A percentile compares a stretch with the other conserved stretches of the same genome.
These are phyloP conservation scores for Striga asiatica DNA, from an alignment of 257 asterid species.

Conservation along the genomic window DNA sequence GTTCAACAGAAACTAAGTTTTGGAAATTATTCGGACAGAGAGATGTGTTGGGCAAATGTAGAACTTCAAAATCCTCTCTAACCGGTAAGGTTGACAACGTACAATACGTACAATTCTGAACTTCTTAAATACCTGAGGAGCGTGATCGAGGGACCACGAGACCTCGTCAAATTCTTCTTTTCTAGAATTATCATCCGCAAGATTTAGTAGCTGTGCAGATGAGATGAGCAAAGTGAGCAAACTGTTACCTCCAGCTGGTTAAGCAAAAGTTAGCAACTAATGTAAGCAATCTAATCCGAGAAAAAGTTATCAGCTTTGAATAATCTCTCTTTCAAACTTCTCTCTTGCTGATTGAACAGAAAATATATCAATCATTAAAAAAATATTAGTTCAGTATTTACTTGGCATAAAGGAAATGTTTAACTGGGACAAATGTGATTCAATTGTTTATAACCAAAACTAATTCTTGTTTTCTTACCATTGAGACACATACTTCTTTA, in stretches of 20 bases:
- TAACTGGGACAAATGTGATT: no score
- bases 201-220: conserved; percentile 40
- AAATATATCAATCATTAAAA: no score
- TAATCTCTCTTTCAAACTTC: no score
- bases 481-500: conserved; percentile 38
- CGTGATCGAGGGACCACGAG: conserved; percentile 63
- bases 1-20: conserved; percentile 7
- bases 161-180: conserved; percentile 74
- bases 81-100: no score
- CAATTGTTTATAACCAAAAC: no score
- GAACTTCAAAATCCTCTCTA: not conserved
- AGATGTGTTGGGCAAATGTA: not conserved
- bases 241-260: conserved; percentile 9
- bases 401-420: no score
- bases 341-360: no score
- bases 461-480: conserved; percentile 34
- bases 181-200: conserved; percentile 27
- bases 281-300: not conserved
- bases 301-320: no score
- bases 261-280: conserved; percentile 2
- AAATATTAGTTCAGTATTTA: no score
- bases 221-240: conserved; percentile 6
- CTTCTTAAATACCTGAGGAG: conserved; percentile 78
- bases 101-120: no score
- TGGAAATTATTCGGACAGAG: not conserved